These are phyloP conservation scores for Candida maesae DNA, from an alignment of 805 yeast species.

Conservation along the genomic window DNA sequence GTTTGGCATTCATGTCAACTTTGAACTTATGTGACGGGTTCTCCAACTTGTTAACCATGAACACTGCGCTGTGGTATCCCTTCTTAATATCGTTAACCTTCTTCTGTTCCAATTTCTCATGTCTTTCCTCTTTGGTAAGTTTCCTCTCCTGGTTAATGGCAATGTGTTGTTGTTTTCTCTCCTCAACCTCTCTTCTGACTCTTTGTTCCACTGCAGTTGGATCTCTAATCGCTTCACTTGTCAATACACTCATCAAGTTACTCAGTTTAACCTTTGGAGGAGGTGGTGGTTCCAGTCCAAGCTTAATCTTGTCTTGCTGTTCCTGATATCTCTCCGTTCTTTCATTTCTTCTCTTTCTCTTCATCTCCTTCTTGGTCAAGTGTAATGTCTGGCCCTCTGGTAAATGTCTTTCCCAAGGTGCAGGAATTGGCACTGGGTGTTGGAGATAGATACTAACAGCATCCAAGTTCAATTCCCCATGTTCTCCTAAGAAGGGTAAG, in stretches of 20 bases:
- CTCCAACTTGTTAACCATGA: slow-evolving; percentile 46
- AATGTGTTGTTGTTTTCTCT: slow-evolving; percentile 57
- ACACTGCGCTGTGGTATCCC: slow-evolving; percentile 59
- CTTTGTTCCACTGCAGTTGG: slow-evolving; percentile 81
- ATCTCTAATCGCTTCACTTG: slow-evolving; percentile 81
- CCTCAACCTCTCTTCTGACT: slow-evolving; percentile 66
- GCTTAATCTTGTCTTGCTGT: slow-evolving; percentile 67
- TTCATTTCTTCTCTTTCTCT: slow-evolving; percentile 66
- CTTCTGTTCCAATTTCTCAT: slow-evolving; percentile 44
- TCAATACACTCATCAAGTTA: slow-evolving; percentile 81
- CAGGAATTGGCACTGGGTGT: slow-evolving; percentile 68
- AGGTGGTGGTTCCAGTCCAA: slow-evolving; percentile 85
- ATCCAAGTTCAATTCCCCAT: slow-evolving; percentile 34
- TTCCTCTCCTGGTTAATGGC: slow-evolving; percentile 58
- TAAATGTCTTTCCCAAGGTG: slow-evolving; percentile 52
- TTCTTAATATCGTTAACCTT: slow-evolving; percentile 44
- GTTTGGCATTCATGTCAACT: slow-evolving; percentile 77
- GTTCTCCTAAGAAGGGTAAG: slow-evolving; percentile 42
- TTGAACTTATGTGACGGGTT: slow-evolving; percentile 71
- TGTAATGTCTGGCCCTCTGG: slow-evolving; percentile 44
- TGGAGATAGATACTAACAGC: slow-evolving; percentile 67
- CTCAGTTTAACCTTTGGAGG: slow-evolving; percentile 82
- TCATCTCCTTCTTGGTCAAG: slow-evolving; percentile 74
- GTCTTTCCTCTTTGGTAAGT: slow-evolving; percentile 53
- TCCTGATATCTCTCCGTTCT: slow-evolving; percentile 63